phyloP scores from a whole-genome alignment of 306 rosid genomes.

The Acacia confusa region DNA sequence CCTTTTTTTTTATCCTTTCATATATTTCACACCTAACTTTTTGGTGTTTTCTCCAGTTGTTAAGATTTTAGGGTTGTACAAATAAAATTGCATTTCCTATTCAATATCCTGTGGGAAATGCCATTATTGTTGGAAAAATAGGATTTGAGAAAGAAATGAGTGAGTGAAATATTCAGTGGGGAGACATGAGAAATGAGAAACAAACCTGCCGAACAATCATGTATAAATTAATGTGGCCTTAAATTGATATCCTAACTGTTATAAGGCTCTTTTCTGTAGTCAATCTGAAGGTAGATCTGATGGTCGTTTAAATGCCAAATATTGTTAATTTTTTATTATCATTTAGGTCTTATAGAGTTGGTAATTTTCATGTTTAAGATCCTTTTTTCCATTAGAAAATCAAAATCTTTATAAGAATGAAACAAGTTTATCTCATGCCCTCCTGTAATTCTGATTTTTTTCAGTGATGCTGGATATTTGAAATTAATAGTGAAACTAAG shows the following conservation, averaged over 20 bases:
- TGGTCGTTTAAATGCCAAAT: neutral
- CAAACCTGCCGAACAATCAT: neutral
- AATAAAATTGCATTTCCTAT: neutral
- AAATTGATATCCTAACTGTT: neutral
- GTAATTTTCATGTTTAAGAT: neutral
- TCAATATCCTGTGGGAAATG: conserved; percentile 9
- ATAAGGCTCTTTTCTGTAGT: neutral
- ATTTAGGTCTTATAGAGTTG: neutral
- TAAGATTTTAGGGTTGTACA: conserved; percentile 2
- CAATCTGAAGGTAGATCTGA: neutral
- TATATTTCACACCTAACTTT: neutral
- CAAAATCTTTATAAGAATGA: neutral
- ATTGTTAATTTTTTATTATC: neutral
- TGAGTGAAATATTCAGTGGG: neutral
- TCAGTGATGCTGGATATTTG: neutral
- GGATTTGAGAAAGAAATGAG: neutral
- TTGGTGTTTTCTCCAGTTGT: conserved; percentile 3
- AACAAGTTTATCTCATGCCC: neutral
- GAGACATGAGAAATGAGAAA: neutral
- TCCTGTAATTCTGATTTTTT: neutral
- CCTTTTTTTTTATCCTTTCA: neutral
- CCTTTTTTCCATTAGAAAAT: neutral
- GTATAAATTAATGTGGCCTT: neutral
- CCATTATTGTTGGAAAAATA: neutral
- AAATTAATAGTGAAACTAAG: neutral